Evolutionary conservation across 495 filamentous ascomycete species (phyloP), one percentile per base, ranked within the genome.

Genomic region (Letharia columbiana): DNA sequence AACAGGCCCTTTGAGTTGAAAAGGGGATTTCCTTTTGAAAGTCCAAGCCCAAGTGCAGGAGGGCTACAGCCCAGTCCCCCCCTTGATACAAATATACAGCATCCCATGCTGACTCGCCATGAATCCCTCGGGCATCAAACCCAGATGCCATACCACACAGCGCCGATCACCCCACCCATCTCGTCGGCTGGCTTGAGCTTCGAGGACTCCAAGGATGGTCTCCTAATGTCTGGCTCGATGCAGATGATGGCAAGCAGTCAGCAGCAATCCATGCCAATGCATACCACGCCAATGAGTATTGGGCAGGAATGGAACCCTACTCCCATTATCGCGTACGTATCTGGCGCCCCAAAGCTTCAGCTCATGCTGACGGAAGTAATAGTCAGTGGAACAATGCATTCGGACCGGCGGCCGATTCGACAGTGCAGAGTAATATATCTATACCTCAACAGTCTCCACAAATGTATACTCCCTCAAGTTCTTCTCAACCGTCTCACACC

Each of bases 301-400:
- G 90, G 93, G 65, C 82, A 85, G 56, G 82, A 81, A 59, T 98
- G 94, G 94, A 96, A 98, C 74, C 94, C 94, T 5, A 86, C 91
- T 40, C 85, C 89, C 62, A 89, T 98, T 70, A 96, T 98, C 80
- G 89, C 94, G 91, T 97, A 84, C 82, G 91, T 83, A 40, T 20
- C 31, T 61, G n/a, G 33, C 28, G 6, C 49, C 54, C 56, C 66
- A 66, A 57, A 13, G 39, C 37, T 52, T 15, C 33, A 37, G 62
- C 64, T 12, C 45, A 62, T 71, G 63, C 73, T 81, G 68, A 81
- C 71, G 52, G 35, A 63, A 10, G 35, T n/a, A 58, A 33, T 67
- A 94, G 91, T 73, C 90, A 92, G 79, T 96, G 92, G 92, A 91
- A 93, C 71, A 88, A 89, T 66, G 91, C 91, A 35, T 96, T 96